Base-by-base conservation (phyloP, 371 early-diverging fungal species). In the Umbelopsis sp. region DNA sequence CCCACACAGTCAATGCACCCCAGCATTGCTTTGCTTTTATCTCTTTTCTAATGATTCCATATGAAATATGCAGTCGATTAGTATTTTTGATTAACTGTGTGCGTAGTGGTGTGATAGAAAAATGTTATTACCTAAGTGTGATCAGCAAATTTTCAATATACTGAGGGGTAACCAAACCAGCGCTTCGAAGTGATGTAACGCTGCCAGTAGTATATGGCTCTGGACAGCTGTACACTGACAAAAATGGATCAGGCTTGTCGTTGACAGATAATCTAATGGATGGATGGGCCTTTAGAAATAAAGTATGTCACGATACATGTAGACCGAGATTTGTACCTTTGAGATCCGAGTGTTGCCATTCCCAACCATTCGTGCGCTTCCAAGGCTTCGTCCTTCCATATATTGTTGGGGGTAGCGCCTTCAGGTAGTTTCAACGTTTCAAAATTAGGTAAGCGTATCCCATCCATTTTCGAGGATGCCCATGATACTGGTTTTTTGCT, bases 321-420 rank as follows among this genome's bases (percentile, higher is more conserved):
- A 16, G 2, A 20, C 25, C 44, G 44, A 69, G 41, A 12, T 7
- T 12, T 10, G n/a, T 74, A 84, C 83, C 90, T 78, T 44, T 78
- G 80, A 2, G 88, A 79, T 69, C 81, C 80, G 29, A 85, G 69
- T 32, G 81, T 65, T 3, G 80, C 84, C 72, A 90, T 76, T 5
- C 91, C 91, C 44, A 90, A 63, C 91, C 91, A 90, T 69, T 90
- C 89, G 16, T 83, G 70, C 12, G 87, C 74, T 25, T 85, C 78
- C n/a, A 78, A 44, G 2, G 76, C 78, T 20, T 77, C 66, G 10
- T 68, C 65, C 50, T 74, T 77, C 86, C 84, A 83, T 45, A 51
- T n/a, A 22, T 63, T 12, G 24, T 74, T 65, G n/a, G 50, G 52
- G 50, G 63, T 69, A 25, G 57, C 44, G 63, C 63, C 69, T 62